Evolutionary conservation across 1,284 basidiomycete genomes (phyloP), one percentile per base, ranked within the genome.

Genomic region (Volvariella surrecta): DNA sequence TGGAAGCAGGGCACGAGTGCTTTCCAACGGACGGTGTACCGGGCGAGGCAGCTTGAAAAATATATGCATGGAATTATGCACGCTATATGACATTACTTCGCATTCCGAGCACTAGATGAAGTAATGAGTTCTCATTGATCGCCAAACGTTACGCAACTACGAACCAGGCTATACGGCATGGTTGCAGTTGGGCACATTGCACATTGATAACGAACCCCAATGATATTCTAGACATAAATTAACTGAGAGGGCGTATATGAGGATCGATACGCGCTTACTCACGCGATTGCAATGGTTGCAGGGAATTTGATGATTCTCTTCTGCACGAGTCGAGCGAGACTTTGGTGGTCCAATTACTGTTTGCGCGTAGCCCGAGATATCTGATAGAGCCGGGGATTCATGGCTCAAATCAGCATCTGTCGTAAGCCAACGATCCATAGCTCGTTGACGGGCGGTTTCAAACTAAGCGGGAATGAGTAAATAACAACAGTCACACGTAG

Each of bases 11-110:
- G 80, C 72, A 19, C 58, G 62, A 0, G 66, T 54, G 0, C 76
- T 79, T 50, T 81, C 72, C n/a, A 94, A 67, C 1, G 76, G 72
- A 16, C 71, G 68, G 42, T 88, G 73, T 11, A 92, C 79, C 1
- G 83, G 87, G 7, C 87, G 73, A 35, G 81, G 79, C 30, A 94
- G 68, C 56, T 89, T 91, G 71, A 93, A 79, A 66, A 94, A 95
- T 21, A 87, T 68, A 52, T 95, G 90, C 60, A 73, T 74, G 0
- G 89, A 77, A 57, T 93, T 80, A 55, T 95, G 90, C 17, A 89
- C 54, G 7, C 72, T 62, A 54, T 91, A 89, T 0, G 89, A 92
- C 31, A 71, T 70, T 34, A 68, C 60, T 61, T 95, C 91, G 58
- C 91, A 95, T 18, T 70, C 68, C 17, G 74, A 67, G 58, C 91